These are phyloP conservation scores for Crithidia fasciculata DNA, from an alignment of 208 protist genomes.

Conservation along the genomic window DNA sequence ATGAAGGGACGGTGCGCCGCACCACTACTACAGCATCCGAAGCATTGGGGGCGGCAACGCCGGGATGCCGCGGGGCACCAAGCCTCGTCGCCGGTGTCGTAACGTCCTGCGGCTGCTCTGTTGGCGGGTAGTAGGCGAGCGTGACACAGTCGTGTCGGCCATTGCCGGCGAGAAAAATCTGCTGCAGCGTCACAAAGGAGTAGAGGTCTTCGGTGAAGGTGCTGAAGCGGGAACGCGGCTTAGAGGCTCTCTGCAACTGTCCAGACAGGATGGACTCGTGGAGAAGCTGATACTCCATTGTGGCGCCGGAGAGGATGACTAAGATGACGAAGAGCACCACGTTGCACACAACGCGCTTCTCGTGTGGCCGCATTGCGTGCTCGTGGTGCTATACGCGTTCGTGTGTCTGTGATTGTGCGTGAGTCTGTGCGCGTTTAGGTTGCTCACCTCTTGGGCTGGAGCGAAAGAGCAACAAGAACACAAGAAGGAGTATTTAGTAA, in stretches of 20 bases:
- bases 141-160: constrained; percentile 8
- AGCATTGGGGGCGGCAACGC: neutral
- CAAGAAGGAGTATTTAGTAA: neutral
- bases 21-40: neutral
- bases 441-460: too few species aligned
- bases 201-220: constrained; percentile 1
- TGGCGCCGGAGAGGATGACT: neutral
- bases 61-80: too few species aligned
- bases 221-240: neutral
- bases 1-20: neutral
- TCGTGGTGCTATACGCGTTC: too few species aligned
- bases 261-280: constrained; percentile 1
- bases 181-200: constrained; percentile 3
- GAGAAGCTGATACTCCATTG: constrained; percentile 3
- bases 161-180: constrained; percentile 1
- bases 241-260: neutral
- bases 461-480: neutral
- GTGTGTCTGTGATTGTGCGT: too few species aligned
- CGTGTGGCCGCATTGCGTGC: neutral
- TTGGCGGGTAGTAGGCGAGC: constrained; percentile 4
- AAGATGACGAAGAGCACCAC: constrained; percentile 1
- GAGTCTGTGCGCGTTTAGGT: too few species aligned
- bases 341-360: constrained; percentile 5
- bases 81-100: too few species aligned
- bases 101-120: neutral